Conservation (phyloP, 768 basidiomycete species). For the Clathrus columnatus region DNA sequence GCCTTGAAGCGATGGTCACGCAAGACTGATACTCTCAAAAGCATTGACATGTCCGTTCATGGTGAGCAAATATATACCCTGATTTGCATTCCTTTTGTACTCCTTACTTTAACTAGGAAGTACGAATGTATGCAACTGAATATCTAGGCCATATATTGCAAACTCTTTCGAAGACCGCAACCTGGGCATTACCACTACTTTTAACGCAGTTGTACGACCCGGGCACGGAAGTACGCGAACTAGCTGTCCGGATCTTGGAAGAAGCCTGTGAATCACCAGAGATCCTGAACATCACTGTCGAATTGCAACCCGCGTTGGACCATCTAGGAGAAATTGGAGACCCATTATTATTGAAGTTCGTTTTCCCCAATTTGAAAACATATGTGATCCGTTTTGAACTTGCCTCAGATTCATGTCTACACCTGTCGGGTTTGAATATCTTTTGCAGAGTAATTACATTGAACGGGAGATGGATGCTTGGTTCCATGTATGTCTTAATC, state of each 20-base stretch:
- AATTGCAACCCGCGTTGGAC: conserved; percentile 91
- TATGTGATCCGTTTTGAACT: background rate
- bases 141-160: conserved; percentile 79
- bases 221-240: conserved; percentile 78
- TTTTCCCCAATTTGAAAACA: conserved; percentile 3
- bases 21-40: conserved; percentile 88
- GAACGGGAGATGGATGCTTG: conserved; percentile 92
- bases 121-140: conserved; percentile 80
- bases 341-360: conserved; percentile 77
- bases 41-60: conserved; percentile 90
- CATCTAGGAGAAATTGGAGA: conserved; percentile 92
- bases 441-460: conserved; percentile 88
- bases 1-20: conserved; percentile 75
- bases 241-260: conserved; percentile 83
- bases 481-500: conserved; percentile 64
- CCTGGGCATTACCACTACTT: conserved; percentile 86
- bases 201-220: conserved; percentile 96
- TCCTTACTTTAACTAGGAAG: conserved; percentile 43
- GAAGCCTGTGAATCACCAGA: conserved; percentile 82
- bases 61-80: conserved; percentile 30
- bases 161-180: conserved; percentile 48
- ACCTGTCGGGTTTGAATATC: conserved; percentile 83
- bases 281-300: conserved; percentile 81
- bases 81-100: background rate
- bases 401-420: conserved; percentile 82